phyloP scores from a whole-genome alignment of 805 yeast species.

The Pichia heedii region DNA sequence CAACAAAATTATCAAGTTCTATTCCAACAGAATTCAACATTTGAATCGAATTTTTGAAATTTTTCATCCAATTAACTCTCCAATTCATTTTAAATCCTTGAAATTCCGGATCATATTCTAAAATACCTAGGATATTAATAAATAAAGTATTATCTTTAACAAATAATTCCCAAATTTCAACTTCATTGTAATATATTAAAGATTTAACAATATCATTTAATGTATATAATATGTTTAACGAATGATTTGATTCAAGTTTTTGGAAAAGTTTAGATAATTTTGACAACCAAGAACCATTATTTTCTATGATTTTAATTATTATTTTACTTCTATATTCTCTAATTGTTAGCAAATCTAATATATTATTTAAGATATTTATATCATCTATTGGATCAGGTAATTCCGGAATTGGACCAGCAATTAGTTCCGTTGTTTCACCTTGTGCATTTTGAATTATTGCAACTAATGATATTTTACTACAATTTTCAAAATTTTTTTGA shows the following conservation, averaged over 20 bases:
- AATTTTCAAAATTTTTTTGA: conserved; percentile 46
- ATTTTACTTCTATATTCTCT: conserved; percentile 33
- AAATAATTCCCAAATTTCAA: conserved; percentile 43
- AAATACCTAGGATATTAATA: conserved; percentile 60
- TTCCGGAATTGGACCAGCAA: conserved; percentile 69
- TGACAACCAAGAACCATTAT: conserved; percentile 32
- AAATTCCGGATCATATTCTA: conserved; percentile 86
- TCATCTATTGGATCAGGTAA: conserved; percentile 46
- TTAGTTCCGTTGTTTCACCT: conserved; percentile 60
- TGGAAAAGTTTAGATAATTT: conserved; percentile 46
- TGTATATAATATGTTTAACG: conserved; percentile 49
- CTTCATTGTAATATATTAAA: conserved; percentile 63
- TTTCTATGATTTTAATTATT: conserved; percentile 46
- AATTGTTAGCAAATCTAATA: conserved; percentile 39
- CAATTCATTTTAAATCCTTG: conserved; percentile 76
- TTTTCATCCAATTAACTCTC: conserved; percentile 26
- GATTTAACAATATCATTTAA: conserved; percentile 70
- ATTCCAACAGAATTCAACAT: neutral
- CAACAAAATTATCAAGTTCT: conserved; percentile 35
- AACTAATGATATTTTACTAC: conserved; percentile 60
- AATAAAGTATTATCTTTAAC: conserved; percentile 44
- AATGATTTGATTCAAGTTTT: conserved; percentile 43
- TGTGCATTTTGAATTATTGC: conserved; percentile 44
- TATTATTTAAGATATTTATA: conserved; percentile 39
- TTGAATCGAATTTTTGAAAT: neutral